Evolutionary conservation across 2,329 filamentous ascomycete genomes (phyloP).

Genomic region (Lasiodiplodia hormozganensis): DNA sequence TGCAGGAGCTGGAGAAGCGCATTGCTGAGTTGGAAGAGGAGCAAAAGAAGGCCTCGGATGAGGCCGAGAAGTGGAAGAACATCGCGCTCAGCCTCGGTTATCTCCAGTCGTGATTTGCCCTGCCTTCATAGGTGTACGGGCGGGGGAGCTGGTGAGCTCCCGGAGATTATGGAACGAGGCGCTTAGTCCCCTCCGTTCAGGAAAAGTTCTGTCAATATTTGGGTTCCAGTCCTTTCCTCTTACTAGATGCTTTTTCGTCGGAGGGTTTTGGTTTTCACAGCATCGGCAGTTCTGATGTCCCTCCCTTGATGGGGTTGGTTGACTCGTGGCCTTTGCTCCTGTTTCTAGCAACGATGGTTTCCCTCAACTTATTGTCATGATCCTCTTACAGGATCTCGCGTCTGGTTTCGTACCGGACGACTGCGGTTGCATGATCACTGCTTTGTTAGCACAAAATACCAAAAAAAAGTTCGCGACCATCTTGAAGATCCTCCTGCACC

Average conservation of each 20-base stretch:
- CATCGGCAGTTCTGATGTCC: constrained; percentile 59
- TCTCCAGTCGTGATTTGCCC: constrained; percentile 43
- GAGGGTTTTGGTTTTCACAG: constrained; percentile 32
- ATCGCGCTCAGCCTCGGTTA: constrained; percentile 38
- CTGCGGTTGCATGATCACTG: neutral
- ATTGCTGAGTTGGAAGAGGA: constrained; percentile 71
- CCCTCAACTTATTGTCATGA: neutral
- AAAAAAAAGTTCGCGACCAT: constrained; percentile 11
- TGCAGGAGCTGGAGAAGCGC: constrained; percentile 75
- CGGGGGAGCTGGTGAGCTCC: constrained; percentile 46
- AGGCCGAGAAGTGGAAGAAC: constrained; percentile 48
- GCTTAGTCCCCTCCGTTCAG: constrained; percentile 30
- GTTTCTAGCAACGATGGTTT: neutral
- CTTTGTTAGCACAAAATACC: constrained; percentile 2
- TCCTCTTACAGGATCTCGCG: neutral
- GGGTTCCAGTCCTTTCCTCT: constrained; percentile 22
- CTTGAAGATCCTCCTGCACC: neutral
- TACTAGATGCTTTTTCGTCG: constrained; percentile 29
- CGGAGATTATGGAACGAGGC: constrained; percentile 20
- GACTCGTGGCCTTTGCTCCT: constrained; percentile 54
- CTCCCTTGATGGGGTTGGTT: constrained; percentile 47
- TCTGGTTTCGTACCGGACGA: neutral
- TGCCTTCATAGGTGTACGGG: constrained; percentile 34
- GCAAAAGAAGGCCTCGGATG: constrained; percentile 51
- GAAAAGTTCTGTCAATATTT: constrained; percentile 14